Percentiles rank a stretch among this genome's conserved stretches.
Evolutionary conservation across 176 grass and related monocot species (phyloP).

Genomic region (Elaeis guineensis): DNA sequence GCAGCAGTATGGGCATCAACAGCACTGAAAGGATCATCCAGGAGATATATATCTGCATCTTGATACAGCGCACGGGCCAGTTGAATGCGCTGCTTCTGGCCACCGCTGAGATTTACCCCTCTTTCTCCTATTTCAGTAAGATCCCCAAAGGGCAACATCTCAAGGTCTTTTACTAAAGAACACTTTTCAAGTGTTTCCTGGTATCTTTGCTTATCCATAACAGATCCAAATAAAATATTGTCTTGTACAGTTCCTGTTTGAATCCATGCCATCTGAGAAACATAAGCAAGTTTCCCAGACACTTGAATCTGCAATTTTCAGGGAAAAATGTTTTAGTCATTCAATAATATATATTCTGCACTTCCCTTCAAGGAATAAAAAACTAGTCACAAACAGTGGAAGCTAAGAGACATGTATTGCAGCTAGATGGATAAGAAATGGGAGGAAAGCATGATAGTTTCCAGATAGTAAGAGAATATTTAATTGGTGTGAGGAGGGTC

Average conservation of each 20-base stretch:
- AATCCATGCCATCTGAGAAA: constrained; percentile 93
- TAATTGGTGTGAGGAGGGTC: too few relatives aligned
- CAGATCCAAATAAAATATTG: constrained; percentile 81
- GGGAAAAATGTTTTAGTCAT: constrained; percentile 10
- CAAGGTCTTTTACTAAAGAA: constrained; percentile 68
- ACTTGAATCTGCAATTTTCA: constrained; percentile 58
- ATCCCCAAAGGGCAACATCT: constrained; percentile 70
- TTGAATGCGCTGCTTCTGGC: constrained; percentile 93
- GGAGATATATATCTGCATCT: constrained; percentile 82
- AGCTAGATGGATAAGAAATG: too few relatives aligned
- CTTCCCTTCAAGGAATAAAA: too few relatives aligned
- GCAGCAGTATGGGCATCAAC: constrained; percentile 87
- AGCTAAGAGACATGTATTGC: too few relatives aligned
- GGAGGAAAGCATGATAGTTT: too few relatives aligned
- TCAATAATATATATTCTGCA: neutral
- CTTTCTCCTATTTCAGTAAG: constrained; percentile 83
- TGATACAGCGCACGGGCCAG: constrained; percentile 85
- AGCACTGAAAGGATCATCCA: constrained; percentile 96
- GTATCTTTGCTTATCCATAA: constrained; percentile 59
- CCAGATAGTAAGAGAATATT: too few relatives aligned
- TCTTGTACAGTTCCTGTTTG: constrained; percentile 80
- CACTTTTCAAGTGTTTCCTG: constrained; percentile 59
- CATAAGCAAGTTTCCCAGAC: constrained; percentile 64
- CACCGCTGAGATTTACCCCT: constrained; percentile 87
- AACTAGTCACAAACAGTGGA: too few relatives aligned